A percentile compares a stretch with the other conserved stretches of the same genome.
Evolutionary conservation across 345 rosid species (phyloP).

Genomic region (Melaleuca quinquenervia): DNA sequence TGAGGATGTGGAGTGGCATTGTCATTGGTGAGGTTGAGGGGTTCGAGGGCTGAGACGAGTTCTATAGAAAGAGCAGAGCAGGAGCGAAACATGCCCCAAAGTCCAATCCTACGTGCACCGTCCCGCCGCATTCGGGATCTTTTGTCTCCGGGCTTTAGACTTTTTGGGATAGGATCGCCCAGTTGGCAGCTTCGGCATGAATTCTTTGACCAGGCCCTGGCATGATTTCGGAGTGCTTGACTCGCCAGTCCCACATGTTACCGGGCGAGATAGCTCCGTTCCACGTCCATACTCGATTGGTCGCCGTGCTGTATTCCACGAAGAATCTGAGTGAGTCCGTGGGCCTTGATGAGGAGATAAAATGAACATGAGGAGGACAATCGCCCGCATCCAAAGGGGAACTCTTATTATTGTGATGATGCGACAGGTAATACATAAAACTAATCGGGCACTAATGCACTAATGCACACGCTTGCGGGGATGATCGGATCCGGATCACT

Average conservation of each 20-base stretch:
- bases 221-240: not conserved
- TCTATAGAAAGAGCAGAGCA: not conserved
- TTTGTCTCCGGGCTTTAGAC: not conserved
- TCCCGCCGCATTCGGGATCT: not conserved
- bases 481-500: no score
- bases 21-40: not conserved
- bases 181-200: not conserved
- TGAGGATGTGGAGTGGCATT: not conserved
- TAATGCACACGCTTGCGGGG: no score
- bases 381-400: not conserved
- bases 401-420: not conserved
- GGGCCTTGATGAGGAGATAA: not conserved
- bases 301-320: not conserved
- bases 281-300: not conserved
- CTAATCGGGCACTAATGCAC: not conserved
- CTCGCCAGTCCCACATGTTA: not conserved
- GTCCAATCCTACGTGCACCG: not conserved
- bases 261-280: not conserved
- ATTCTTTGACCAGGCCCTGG: not conserved
- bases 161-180: not conserved
- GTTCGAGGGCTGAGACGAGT: not conserved
- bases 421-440: no score
- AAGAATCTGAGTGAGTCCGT: not conserved
- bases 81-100: not conserved
- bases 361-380: not conserved